Evolutionary conservation across 2,329 filamentous ascomycete species (phyloP).

Genomic region (Fusarium haematococcum): DNA sequence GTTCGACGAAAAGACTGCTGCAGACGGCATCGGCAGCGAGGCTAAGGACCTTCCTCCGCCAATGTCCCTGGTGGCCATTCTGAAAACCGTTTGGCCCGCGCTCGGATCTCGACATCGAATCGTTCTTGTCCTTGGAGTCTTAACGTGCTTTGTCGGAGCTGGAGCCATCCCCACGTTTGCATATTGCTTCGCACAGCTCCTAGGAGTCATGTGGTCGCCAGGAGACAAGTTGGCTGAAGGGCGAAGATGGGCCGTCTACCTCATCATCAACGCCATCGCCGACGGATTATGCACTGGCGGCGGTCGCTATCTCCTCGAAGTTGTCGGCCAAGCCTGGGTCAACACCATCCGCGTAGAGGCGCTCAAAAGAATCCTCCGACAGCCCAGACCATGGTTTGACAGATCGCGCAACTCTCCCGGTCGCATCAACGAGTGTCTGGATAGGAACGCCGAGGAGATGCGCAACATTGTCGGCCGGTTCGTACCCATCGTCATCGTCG

Average conservation of each 20-base stretch:
- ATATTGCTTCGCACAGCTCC: slow-evolving; percentile 78
- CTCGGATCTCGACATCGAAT: slow-evolving; percentile 64
- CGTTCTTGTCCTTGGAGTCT: slow-evolving; percentile 70
- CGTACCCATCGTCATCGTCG: slow-evolving; percentile 75
- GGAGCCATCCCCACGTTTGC: slow-evolving; percentile 80
- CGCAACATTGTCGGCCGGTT: slow-evolving; percentile 85
- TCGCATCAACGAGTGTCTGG: slow-evolving; percentile 77
- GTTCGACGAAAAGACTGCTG: background rate
- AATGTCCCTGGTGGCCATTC: slow-evolving; percentile 41
- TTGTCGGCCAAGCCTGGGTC: slow-evolving; percentile 80
- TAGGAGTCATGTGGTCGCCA: slow-evolving; percentile 74
- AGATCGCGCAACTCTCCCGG: slow-evolving; percentile 71
- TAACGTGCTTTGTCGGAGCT: slow-evolving; percentile 72
- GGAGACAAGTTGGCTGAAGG: slow-evolving; percentile 62
- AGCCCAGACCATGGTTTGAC: slow-evolving; percentile 85
- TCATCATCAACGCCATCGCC: slow-evolving; percentile 74
- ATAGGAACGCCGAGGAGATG: slow-evolving; percentile 89
- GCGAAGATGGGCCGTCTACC: slow-evolving; percentile 74
- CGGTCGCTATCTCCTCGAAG: slow-evolving; percentile 79
- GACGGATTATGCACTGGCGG: slow-evolving; percentile 75
- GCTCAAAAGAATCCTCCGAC: slow-evolving; percentile 76
- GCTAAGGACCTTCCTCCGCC: slow-evolving; percentile 6
- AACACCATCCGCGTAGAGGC: slow-evolving; percentile 76
- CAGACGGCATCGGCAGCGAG: background rate
- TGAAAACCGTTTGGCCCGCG: slow-evolving; percentile 75